These are phyloP conservation scores for Spathaspora hagerdaliae DNA, from an alignment of 805 yeast species.

Conservation along the genomic window DNA sequence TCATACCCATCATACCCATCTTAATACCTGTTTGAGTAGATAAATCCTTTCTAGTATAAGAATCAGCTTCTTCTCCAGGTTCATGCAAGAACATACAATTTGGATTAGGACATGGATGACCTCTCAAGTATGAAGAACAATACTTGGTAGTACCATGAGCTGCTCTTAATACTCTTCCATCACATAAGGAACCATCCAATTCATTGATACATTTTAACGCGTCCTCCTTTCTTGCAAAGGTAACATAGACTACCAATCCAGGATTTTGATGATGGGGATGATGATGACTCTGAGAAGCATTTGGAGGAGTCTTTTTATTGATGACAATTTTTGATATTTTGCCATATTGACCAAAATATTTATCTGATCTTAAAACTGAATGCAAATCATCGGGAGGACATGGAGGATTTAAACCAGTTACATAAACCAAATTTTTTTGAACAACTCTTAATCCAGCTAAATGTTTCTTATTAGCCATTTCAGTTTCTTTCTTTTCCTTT, in stretches of 20 bases:
- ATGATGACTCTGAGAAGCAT: slow-evolving; percentile 23
- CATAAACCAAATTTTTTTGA: slow-evolving; percentile 94
- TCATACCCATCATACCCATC: slow-evolving; percentile 44
- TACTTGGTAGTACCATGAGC: slow-evolving; percentile 99
- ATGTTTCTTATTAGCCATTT: slow-evolving; percentile 78
- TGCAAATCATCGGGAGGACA: slow-evolving; percentile 82
- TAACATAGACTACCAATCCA: slow-evolving; percentile 93
- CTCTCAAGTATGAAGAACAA: slow-evolving; percentile 93
- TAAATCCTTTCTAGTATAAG: slow-evolving; percentile 85
- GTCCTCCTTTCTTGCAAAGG: slow-evolving; percentile 89
- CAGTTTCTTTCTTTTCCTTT: slow-evolving; percentile 88
- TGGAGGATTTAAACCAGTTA: slow-evolving; percentile 89
- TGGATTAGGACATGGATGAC: slow-evolving; percentile 96
- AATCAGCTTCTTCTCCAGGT: slow-evolving; percentile 99
- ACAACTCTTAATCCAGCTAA: slow-evolving; percentile 97
- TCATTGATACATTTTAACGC: slow-evolving; percentile 92
- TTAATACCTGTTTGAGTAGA: slow-evolving; percentile 70
- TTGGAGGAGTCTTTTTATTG: slow-evolving; percentile 64
- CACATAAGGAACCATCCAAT: slow-evolving; percentile 88
- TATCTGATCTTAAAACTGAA: slow-evolving; percentile 76
- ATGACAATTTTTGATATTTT: slow-evolving; percentile 91
- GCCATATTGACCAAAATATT: slow-evolving; percentile 98
- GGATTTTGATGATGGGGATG: slow-evolving; percentile 50
- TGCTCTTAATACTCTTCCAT: slow-evolving; percentile 85
- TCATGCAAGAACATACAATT: slow-evolving; percentile 98